Evolutionary conservation across 805 yeast species (phyloP).

Genomic region (Zygoascus bituminiphila): DNA sequence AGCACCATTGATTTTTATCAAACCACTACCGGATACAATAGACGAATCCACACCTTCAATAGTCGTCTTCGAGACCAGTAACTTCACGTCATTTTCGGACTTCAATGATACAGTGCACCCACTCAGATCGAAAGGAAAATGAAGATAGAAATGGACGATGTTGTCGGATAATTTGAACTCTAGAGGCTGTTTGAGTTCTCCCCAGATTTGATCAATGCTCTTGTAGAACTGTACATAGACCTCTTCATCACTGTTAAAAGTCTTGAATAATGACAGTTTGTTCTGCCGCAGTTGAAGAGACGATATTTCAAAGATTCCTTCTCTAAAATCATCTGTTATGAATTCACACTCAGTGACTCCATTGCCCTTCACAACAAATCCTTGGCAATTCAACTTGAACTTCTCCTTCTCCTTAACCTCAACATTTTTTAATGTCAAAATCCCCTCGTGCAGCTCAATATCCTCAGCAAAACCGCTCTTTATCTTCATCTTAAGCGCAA

Average conservation of each 20-base stretch:
- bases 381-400: not conserved
- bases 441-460: slow-evolving; percentile 9
- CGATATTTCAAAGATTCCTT: slow-evolving; percentile 31
- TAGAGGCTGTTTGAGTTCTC: slow-evolving; percentile 15
- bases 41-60: not conserved
- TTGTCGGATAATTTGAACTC: slow-evolving; percentile 14
- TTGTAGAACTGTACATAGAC: slow-evolving; percentile 17
- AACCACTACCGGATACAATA: not conserved
- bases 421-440: slow-evolving; percentile 2
- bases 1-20: slow-evolving; percentile 2
- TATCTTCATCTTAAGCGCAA: slow-evolving; percentile 6
- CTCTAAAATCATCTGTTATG: slow-evolving; percentile 20
- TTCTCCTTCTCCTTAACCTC: not conserved
- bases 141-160: slow-evolving; percentile 12
- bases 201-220: slow-evolving; percentile 19
- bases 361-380: not conserved
- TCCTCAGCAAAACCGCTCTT: slow-evolving; percentile 3
- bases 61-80: not conserved
- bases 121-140: slow-evolving; percentile 3
- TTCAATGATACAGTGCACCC: slow-evolving; percentile 4
- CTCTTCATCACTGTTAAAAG: slow-evolving; percentile 6
- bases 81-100: slow-evolving; percentile 3
- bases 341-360: not conserved
- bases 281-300: slow-evolving; percentile 23
- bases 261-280: slow-evolving; percentile 23